Evolutionary conservation across 2,329 filamentous ascomycete genomes (phyloP), one percentile per base, ranked within the genome.

Genomic region (Hansfordia pulvinata): DNA sequence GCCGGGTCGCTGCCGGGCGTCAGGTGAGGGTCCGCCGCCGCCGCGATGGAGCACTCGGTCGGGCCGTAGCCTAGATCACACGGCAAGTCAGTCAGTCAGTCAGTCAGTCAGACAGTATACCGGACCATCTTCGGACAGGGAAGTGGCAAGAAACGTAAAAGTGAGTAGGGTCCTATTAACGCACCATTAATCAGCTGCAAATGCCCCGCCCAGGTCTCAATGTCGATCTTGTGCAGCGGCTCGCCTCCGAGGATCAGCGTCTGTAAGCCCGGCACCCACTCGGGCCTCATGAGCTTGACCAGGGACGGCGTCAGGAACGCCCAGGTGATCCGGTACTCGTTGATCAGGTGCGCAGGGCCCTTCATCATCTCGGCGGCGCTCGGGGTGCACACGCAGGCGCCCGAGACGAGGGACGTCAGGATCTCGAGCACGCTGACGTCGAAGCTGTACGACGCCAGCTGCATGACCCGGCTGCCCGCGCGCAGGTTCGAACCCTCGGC

Each of bases 321-420:
- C 18, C 25, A 26, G 22, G 35, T 37, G 25, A 30, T 26, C 10
- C 33, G 22, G 19, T 28, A 19, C 4, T 10, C 19, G 4, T 17
- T 5, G 21, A 25, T 29, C 6, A 38, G 43, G 15, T 39, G 39
- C 6, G 41, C 35, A 8, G 53, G 33, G 27, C 49, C 39, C 18
- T 51, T 50, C 27, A 52, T 36, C 4, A 48, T 39, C 15, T 51
- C 39, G 10, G 45, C 41, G 14, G 53, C 49, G 2, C 46, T 49
- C 4, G 49, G 46, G n/a, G 52, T 39, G 24, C 50, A 53, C 4
- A 54, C 41, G 26, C 47, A 50, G 8, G 47, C 51, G 22, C 51
- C 50, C 17, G 39, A 32, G 24, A 44, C 37, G 14, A 55, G 42
- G 5, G 50, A 48, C 7, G 44, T 48, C 25, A 51, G 47, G 33